Base-by-base conservation (phyloP, 306 rosid species). In the Rosa rugosa region DNA sequence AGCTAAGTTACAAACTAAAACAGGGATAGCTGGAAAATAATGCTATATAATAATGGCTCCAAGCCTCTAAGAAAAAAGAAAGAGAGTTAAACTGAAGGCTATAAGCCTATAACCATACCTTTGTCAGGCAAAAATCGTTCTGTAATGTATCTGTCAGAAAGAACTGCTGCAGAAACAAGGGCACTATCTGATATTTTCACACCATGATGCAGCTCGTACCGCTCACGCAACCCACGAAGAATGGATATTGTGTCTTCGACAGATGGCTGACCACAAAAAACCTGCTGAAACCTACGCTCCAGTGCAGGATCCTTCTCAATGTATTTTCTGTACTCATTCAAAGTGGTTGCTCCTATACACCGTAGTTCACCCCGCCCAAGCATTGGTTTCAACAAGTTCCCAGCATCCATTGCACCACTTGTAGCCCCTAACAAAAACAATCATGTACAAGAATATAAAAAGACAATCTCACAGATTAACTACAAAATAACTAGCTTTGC, bases 361-460 rank as follows among this genome's bases (percentile, higher is more conserved):
- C 96, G 92, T 80, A 96, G 99, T 84, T 96, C 99, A 44, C 99
- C 99, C 67, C 98, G 83, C 69, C 99, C 99, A 76, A 96, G 98
- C 98, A 96, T 96, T 6, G 97, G 98, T 83, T 96, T 96, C 89
- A 93, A 86, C 83, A 96, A 87, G 85, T 96, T 96, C 69, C 98
- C 97, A 78, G 99, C 99, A 87, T 96, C 99, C 99, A 93, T 93
- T 23, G 99, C 99, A 85, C 98, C 99, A 83, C 90, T 84, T 64
- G 98, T 93, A 83, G 99, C 99, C 80, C 99, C 98, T 96, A 25
- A 82, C 76, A 69, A 41, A 44, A 68, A 23, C 49, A 84, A 85
- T 54, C 75, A 84, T 80, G 73, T 64, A 76, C 81, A 71, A 76
- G 47, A 47, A 42, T 59, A 75, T 42, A 81, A 77, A 11, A 36